A percentile compares a stretch with the other conserved stretches of the same genome.
Conservation (phyloP, 164 flowering plant genomes). For the Magnolia kwangsiensis region DNA sequence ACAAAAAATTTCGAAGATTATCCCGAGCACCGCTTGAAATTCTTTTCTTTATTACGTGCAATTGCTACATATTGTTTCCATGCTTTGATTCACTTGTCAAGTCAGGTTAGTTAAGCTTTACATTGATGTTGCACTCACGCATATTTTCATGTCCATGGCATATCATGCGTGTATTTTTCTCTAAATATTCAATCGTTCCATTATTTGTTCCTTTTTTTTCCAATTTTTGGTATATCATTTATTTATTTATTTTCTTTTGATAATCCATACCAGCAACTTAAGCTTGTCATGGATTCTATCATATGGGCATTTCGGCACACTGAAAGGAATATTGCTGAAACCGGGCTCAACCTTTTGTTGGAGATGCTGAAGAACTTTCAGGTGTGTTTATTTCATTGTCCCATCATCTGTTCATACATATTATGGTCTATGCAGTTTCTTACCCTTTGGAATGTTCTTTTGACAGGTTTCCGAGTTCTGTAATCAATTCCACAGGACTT, state of each 20-base stretch:
- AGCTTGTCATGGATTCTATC: conserved; percentile 96
- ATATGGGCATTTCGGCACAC: conserved; percentile 99
- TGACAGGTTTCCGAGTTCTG: conserved; percentile 87
- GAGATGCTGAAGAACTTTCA: conserved; percentile 98
- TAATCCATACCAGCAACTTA: conserved; percentile 62
- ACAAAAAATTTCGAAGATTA: conserved; percentile 97
- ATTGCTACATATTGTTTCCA: conserved; percentile 95
- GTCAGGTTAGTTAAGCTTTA: conserved; percentile 52
- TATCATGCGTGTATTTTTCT: neutral
- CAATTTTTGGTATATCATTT: too few relatives aligned
- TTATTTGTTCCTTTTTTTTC: neutral
- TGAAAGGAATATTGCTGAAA: conserved; percentile 96
- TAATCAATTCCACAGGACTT: conserved; percentile 80
- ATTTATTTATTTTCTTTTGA: neutral
- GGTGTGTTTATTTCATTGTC: conserved; percentile 30
- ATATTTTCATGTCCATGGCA: neutral
- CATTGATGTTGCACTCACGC: neutral
- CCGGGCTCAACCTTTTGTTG: conserved; percentile 83
- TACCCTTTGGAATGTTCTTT: conserved; percentile 2
- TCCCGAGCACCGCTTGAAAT: conserved; percentile 96
- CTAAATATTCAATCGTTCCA: neutral
- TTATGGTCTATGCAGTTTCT: neutral
- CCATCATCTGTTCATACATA: neutral
- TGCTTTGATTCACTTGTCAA: conserved; percentile 77
- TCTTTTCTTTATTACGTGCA: conserved; percentile 94